Evolutionary conservation across 257 asterid genomes (phyloP), one percentile per base, ranked within the genome.

Genomic region (Solanum rostratum): DNA sequence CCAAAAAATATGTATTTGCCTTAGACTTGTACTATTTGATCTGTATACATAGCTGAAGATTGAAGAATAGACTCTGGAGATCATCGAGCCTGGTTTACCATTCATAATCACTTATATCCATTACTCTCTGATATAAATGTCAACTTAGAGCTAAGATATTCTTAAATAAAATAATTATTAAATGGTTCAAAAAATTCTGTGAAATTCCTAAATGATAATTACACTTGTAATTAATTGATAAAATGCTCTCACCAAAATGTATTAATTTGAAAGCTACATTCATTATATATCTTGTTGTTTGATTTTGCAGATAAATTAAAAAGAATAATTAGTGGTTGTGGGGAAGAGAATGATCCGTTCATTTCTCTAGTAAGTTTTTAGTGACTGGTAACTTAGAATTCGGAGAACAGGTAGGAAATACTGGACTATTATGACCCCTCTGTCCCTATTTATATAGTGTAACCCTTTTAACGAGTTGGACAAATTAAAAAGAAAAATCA

Each of bases 371-470:
- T 74, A 74, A 24, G 43, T 24, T 46, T 22, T 46, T 74, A 13
- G 4, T 30, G 62, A 65, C 15, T 19, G 60, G 33, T 3, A 49
- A n/a, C 85, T 37, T 45, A 57, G 71, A 59, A 80, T 24, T 14
- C 24, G 54, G 85, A 24, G 76, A 82, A 54, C 46, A 16, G 71
- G 6, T 4, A 24, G 8, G 14, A 46, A 22, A 82, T 13, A 39
- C 24, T 4, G 18, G 18, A 43, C 57, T 43, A 18, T 19, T 43
- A 18, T 19, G 13, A 49, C 52, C 29, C 41, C 41, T 41, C 18
- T 20, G 22, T 39, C 20, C 39, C 22, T 12, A 73, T 45, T 43
- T 92, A 88, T 90, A 86, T 84, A 57, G 29, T 57, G 88, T 79
- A 73, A 62, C 62, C 57, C 24, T 41, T 13, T 29, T 24, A 22